Evolutionary conservation across 768 basidiomycete genomes (phyloP).

Genomic region (Tubosaeta sp.): DNA sequence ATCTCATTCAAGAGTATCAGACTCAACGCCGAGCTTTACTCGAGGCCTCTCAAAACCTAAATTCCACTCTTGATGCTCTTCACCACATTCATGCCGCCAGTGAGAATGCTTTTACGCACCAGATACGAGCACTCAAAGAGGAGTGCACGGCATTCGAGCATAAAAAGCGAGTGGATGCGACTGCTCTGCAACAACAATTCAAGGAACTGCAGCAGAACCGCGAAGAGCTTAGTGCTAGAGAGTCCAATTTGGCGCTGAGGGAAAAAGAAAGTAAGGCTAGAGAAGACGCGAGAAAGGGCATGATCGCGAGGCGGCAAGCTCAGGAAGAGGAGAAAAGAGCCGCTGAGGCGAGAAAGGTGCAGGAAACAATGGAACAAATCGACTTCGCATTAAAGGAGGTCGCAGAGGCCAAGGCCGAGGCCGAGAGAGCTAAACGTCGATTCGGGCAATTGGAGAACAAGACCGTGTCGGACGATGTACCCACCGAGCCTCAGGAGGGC

Average conservation of each 20-base stretch:
- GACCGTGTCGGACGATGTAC: constrained; percentile 7
- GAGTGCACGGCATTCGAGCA: constrained; percentile 21
- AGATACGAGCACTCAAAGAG: constrained; percentile 12
- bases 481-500: constrained; percentile 18
- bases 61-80: constrained; percentile 1
- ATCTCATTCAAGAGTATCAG: constrained; percentile 10
- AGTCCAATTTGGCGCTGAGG: constrained; percentile 11
- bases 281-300: constrained; percentile 20
- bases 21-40: constrained; percentile 5
- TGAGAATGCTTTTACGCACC: constrained; percentile 12
- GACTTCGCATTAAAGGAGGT: constrained; percentile 16
- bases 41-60: constrained; percentile 13
- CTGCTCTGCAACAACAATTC: constrained; percentile 14
- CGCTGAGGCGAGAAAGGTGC: constrained; percentile 14
- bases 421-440: constrained; percentile 5
- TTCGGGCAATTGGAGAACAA: neutral
- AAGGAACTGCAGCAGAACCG: constrained; percentile 17
- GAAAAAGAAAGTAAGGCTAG: constrained; percentile 24
- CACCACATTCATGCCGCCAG: constrained; percentile 13
- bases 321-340: constrained; percentile 24
- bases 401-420: constrained; percentile 6
- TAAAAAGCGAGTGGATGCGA: constrained; percentile 15
- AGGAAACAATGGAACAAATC: constrained; percentile 18
- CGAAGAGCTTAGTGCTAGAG: constrained; percentile 20
- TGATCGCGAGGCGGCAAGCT: constrained; percentile 19